These are phyloP conservation scores for Nemania sp. DNA, from an alignment of 2,329 filamentous ascomycete genomes.

Conservation along the genomic window DNA sequence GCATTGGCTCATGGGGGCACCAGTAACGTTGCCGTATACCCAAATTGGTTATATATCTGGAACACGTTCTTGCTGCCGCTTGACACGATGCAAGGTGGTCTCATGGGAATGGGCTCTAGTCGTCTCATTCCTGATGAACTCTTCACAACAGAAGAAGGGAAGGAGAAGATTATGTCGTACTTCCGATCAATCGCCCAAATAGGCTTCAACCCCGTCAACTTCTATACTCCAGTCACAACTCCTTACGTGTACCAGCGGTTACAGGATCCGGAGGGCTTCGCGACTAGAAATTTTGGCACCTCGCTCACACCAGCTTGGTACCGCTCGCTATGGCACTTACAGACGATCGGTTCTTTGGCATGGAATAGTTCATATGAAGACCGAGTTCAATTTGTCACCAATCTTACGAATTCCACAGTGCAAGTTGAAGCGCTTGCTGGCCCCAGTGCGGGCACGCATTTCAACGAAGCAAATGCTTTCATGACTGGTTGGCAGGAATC, in stretches of 20 bases:
- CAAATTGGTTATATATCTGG: slow-evolving; percentile 25
- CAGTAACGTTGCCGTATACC: slow-evolving; percentile 23
- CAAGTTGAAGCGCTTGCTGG: slow-evolving; percentile 25
- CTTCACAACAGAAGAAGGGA: slow-evolving; percentile 24
- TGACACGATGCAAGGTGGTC: slow-evolving; percentile 18
- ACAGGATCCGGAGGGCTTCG: slow-evolving; percentile 6
- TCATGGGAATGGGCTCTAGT: slow-evolving; percentile 20
- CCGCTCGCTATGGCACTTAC: slow-evolving; percentile 25
- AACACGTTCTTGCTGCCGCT: slow-evolving; percentile 22
- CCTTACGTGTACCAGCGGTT: slow-evolving; percentile 22
- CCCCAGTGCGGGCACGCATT: slow-evolving; percentile 18
- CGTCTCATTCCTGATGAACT: slow-evolving; percentile 24
- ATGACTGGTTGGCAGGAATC: slow-evolving; percentile 26
- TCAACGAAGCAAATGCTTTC: slow-evolving; percentile 31
- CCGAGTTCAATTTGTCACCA: slow-evolving; percentile 21
- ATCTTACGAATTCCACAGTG: slow-evolving; percentile 24
- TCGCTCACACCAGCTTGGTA: slow-evolving; percentile 28
- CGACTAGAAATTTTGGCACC: slow-evolving; percentile 12
- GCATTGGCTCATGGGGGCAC: slow-evolving; percentile 26
- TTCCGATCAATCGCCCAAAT: slow-evolving; percentile 21
- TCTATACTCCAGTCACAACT: slow-evolving; percentile 27
- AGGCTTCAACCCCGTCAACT: slow-evolving; percentile 24
- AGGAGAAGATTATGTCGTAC: slow-evolving; percentile 23
- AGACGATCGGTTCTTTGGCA: slow-evolving; percentile 21
- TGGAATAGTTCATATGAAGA: slow-evolving; percentile 28